Conservation (phyloP, 352 stramenopile genomes). For the Pythium oligandrum region DNA sequence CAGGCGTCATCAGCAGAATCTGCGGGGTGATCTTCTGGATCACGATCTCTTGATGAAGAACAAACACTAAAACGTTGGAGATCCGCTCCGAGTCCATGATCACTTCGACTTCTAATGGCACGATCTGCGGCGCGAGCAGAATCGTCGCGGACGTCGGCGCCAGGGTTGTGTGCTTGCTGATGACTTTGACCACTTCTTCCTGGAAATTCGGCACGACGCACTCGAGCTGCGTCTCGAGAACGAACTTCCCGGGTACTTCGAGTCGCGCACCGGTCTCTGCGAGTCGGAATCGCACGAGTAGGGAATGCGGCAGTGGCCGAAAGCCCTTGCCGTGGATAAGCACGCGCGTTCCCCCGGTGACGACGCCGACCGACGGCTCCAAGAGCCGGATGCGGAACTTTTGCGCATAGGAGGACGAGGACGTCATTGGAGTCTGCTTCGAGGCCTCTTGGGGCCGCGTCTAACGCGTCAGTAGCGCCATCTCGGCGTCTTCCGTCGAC, state of each 20-base stretch:
- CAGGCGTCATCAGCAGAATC: constrained; percentile 49
- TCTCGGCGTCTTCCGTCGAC: not conserved
- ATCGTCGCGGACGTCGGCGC: constrained; percentile 37
- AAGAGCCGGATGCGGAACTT: constrained; percentile 44
- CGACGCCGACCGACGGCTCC: constrained; percentile 39
- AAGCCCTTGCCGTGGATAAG: constrained; percentile 60
- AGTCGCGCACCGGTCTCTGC: constrained; percentile 19
- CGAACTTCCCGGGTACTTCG: constrained; percentile 40
- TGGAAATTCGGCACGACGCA: constrained; percentile 51
- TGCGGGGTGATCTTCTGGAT: constrained; percentile 48
- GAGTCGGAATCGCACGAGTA: constrained; percentile 55
- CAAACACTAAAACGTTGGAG: constrained; percentile 47
- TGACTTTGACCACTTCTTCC: constrained; percentile 23
- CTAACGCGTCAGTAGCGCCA: not conserved
- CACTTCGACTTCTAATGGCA: constrained; percentile 50
- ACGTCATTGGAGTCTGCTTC: no score
- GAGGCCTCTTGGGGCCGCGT: no score
- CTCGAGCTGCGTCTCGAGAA: constrained; percentile 57
- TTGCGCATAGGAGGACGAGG: not conserved
- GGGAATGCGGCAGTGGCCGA: constrained; percentile 49
- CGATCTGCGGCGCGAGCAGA: constrained; percentile 37
- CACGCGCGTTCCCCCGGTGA: constrained; percentile 44
- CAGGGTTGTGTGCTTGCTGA: constrained; percentile 35
- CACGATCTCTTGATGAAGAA: constrained; percentile 44
- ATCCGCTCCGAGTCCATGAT: constrained; percentile 46